Base-by-base conservation (phyloP, 805 yeast species). In the Suhomyces pyralidae region DNA sequence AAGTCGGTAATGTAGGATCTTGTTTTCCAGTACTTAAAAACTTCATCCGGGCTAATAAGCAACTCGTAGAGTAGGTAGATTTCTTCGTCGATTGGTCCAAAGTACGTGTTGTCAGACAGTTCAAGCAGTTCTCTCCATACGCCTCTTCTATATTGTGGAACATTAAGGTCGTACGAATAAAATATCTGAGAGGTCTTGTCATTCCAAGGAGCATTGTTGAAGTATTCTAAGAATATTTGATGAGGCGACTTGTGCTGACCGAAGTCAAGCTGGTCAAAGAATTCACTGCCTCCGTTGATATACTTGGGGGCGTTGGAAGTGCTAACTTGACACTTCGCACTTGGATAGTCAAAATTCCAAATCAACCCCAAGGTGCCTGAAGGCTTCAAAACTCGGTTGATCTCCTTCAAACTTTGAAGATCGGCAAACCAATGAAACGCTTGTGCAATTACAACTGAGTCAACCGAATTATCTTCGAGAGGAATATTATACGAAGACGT, bases 401-500 rank as follows among this genome's bases (percentile, higher is more conserved):
- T 61, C 61, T 84, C 88, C 50, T 67, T 63, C 32, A 84, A 59
- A 0, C 85, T 68, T 7, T 67, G 70, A 2, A 54, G 45, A 58
- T 81, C 83, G n/a, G 81, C 75, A 65, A 84, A 84, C 88, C 88
- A 84, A 57, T 84, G 88, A 62, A 80, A 84, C 0, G 82, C 88
- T 58, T 84, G 88, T 0, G 88, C 86, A 8, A 80, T 65, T 8
- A 82, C 68, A 1, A 84, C 67, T 0, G 78, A 76, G 62, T 83
- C 87, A 19, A 74, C 71, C 0, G 79, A 65, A 26, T 63, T 56
- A 52, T 75, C 81, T 1, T 64, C 68, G 1, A 77, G 55, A 1
- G 86, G 85, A n/a, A 82, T 59, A 1, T 66, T 56, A 57, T 79
- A 79, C 19, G 81, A 73, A 6, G 80, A 69, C 0, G 81, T 84